A percentile compares a stretch with the other conserved stretches of the same genome.
Evolutionary conservation across 306 rosid species (phyloP).

Genomic region (Quercus glauca): DNA sequence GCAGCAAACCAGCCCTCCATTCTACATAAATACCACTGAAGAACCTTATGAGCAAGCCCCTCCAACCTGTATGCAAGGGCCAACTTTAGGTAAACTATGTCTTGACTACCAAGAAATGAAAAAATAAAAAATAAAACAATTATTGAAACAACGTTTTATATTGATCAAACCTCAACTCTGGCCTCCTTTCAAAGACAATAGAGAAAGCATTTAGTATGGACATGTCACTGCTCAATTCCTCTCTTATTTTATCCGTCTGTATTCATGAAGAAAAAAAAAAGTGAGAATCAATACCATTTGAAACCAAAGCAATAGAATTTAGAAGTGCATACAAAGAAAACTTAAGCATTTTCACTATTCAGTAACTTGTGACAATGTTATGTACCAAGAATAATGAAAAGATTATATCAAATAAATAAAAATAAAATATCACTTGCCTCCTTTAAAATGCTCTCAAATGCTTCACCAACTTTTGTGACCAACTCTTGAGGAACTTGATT

Average conservation of each 20-base stretch:
- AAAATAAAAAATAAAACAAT: not conserved
- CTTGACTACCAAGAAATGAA: constrained; percentile 10
- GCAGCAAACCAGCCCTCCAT: constrained; percentile 99
- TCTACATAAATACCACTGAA: constrained; percentile 97
- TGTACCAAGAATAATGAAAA: not conserved
- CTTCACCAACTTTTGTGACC: constrained; percentile 70
- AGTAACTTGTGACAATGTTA: constrained; percentile 3
- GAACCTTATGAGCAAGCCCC: constrained; percentile 83
- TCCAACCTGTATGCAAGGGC: constrained; percentile 64
- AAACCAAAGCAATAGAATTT: not conserved
- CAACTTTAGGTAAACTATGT: constrained; percentile 10
- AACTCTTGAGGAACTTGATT: constrained; percentile 88
- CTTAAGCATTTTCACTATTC: constrained; percentile 4
- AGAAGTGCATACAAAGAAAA: not conserved
- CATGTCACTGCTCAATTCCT: constrained; percentile 70
- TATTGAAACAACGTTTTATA: not conserved
- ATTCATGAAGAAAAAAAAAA: constrained; percentile 20
- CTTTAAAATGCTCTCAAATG: constrained; percentile 63
- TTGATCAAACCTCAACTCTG: constrained; percentile 61
- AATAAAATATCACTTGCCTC: constrained; percentile 51
- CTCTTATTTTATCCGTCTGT: constrained; percentile 73
- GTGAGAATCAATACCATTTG: not conserved
- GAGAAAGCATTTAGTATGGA: constrained; percentile 75
- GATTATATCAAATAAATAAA: constrained; percentile 5
- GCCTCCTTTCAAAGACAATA: constrained; percentile 79